A percentile compares a stretch with the other conserved stretches of the same genome.
Evolutionary conservation across 108 stramenopile species (phyloP).

Genomic region (Nannochloropsis gaditana): DNA sequence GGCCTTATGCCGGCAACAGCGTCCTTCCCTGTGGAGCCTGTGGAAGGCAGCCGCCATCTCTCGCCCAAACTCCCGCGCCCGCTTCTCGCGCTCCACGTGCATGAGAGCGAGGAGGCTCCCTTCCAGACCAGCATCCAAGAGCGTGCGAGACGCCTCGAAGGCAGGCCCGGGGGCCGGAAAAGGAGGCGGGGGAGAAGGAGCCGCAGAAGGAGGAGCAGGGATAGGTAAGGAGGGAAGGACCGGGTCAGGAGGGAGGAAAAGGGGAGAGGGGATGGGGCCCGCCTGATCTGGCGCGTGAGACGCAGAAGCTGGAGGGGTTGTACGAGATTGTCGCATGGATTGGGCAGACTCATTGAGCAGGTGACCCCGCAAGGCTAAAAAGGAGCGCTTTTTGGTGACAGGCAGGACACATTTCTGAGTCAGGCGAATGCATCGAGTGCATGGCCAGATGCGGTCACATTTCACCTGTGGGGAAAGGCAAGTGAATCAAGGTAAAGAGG

Average conservation of each 20-base stretch:
- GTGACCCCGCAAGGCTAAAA: neutral
- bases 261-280: neutral
- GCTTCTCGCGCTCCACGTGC: neutral
- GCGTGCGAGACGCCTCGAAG: neutral
- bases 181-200: neutral
- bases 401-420: constrained; percentile 10
- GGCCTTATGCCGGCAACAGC: neutral
- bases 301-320: neutral
- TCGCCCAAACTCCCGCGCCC: neutral
- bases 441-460: neutral
- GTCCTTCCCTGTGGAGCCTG: neutral
- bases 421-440: neutral
- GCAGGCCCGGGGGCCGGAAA: neutral
- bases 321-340: neutral
- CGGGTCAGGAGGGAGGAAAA: neutral
- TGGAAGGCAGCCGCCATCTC: neutral
- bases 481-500: neutral
- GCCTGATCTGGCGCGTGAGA: neutral
- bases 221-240: neutral
- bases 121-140: neutral
- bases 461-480: neutral
- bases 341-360: neutral
- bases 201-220: neutral
- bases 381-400: neutral
- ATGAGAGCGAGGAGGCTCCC: neutral